These are phyloP conservation scores for Nakazawaea molendinolei DNA, from an alignment of 805 yeast species.

Conservation along the genomic window DNA sequence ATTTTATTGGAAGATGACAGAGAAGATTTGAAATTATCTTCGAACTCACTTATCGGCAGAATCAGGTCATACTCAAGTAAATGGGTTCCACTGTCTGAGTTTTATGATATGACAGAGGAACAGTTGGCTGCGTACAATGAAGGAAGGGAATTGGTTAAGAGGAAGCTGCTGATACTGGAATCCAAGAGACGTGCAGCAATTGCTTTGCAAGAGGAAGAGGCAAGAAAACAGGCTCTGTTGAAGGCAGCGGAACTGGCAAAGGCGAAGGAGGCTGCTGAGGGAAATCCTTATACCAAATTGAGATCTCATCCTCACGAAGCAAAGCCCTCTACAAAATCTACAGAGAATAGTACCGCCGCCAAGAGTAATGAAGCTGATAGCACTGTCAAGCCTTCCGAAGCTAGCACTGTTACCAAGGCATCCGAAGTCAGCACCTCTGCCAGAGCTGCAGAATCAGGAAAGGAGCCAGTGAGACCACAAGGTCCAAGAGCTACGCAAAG, in stretches of 20 bases:
- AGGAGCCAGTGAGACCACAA: too few species aligned
- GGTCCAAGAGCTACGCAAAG: too few species aligned
- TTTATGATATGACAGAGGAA: conserved; percentile 42
- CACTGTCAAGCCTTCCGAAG: too few species aligned
- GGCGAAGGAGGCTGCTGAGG: neutral
- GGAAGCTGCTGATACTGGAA: conserved; percentile 18
- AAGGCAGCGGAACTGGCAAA: neutral
- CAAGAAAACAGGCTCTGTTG: conserved; percentile 11
- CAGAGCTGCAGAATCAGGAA: too few species aligned
- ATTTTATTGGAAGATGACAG: conserved; percentile 52
- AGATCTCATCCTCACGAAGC: neutral
- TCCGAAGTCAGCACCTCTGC: too few species aligned
- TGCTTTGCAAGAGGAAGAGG: conserved; percentile 15
- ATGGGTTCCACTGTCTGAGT: conserved; percentile 52
- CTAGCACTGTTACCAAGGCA: too few species aligned
- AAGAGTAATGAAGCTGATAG: too few species aligned
- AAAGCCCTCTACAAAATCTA: neutral
- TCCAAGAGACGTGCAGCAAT: conserved; percentile 13
- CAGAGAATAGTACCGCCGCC: too few species aligned
- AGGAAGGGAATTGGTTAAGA: conserved; percentile 14
- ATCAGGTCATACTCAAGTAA: conserved; percentile 45
- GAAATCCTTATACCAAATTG: conserved; percentile 4
- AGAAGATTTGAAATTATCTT: conserved; percentile 75
- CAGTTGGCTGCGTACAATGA: conserved; percentile 26
- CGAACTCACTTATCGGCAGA: conserved; percentile 64